Conservation (phyloP, 83 land plant genomes). For the Larix sibirica region DNA sequence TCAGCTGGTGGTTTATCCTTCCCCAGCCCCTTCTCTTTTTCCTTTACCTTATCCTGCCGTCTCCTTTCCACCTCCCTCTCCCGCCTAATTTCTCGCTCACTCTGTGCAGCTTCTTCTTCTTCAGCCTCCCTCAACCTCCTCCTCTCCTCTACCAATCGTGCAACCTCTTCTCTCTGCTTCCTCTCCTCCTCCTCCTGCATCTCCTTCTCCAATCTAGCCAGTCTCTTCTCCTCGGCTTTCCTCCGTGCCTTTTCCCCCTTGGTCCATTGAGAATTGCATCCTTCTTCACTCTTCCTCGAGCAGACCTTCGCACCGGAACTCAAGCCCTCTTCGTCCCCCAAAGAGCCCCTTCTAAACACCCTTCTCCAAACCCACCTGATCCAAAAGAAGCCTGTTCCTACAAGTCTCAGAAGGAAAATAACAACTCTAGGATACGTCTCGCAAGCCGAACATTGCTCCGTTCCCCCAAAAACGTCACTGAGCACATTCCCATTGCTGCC, state of each 20-base stretch:
- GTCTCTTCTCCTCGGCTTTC: conserved; percentile 96
- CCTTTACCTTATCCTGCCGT: conserved; percentile 68
- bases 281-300: conserved; percentile 67
- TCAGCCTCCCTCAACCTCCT: conserved; percentile 83
- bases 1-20: conserved; percentile 56
- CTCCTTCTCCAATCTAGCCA: conserved; percentile 88
- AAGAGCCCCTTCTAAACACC: conserved; percentile 51
- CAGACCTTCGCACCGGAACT: conserved; percentile 33
- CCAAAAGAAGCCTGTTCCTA: conserved; percentile 35
- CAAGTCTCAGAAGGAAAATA: conserved; percentile 30
- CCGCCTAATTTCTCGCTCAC: conserved; percentile 25
- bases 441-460: conserved; percentile 35
- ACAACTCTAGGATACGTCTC: conserved; percentile 38
- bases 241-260: conserved; percentile 83
- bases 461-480: conserved; percentile 19
- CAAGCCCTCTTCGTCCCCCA: conserved; percentile 30
- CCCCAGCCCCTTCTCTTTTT: conserved; percentile 60
- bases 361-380: conserved; percentile 63
- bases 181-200: conserved; percentile 93
- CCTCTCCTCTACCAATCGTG: conserved; percentile 90
- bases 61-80: conserved; percentile 53
- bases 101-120: conserved; percentile 55
- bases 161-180: conserved; percentile 95
- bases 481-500: conserved; percentile 23
- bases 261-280: conserved; percentile 46